Percentiles rank a stretch among this genome's conserved stretches.
Evolutionary conservation across 768 basidiomycete species (phyloP).

Genomic region (Daedaleopsis nitida): DNA sequence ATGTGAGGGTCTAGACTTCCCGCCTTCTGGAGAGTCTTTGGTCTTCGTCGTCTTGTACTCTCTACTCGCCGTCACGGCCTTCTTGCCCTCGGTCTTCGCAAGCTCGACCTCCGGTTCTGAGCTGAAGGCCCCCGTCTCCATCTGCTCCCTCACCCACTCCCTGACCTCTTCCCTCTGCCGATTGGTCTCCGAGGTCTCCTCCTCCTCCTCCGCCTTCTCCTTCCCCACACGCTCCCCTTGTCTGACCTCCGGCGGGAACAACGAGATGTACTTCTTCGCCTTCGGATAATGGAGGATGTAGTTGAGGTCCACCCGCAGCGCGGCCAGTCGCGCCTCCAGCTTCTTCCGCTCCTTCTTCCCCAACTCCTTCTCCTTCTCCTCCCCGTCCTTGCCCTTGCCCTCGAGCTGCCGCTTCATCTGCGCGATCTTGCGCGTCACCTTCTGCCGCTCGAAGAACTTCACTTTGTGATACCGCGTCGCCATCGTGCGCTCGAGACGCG

Average conservation of each 20-base stretch:
- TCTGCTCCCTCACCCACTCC: slow-evolving; percentile 55
- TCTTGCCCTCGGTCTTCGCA: slow-evolving; percentile 14
- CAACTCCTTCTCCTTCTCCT: slow-evolving; percentile 32
- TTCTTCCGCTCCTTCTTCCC: slow-evolving; percentile 38
- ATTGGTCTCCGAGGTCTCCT: slow-evolving; percentile 40
- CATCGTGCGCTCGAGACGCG: slow-evolving; percentile 69
- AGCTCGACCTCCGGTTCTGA: slow-evolving; percentile 58
- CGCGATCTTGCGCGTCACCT: slow-evolving; percentile 75
- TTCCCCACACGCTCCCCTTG: slow-evolving; percentile 21
- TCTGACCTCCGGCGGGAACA: slow-evolving; percentile 72
- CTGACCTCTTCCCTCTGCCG: slow-evolving; percentile 60
- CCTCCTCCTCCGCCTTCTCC: slow-evolving; percentile 6
- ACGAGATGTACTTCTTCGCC: slow-evolving; percentile 83
- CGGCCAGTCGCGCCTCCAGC: slow-evolving; percentile 51
- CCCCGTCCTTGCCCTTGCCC: slow-evolving; percentile 37
- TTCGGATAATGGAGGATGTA: slow-evolving; percentile 92
- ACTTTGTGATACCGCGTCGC: slow-evolving; percentile 84
- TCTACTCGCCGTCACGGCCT: not conserved
- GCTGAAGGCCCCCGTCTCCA: slow-evolving; percentile 61
- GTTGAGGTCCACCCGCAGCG: slow-evolving; percentile 85
- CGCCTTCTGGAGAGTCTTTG: not conserved
- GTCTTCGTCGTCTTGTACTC: not conserved
- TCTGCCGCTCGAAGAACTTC: slow-evolving; percentile 95
- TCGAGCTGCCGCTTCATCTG: slow-evolving; percentile 61
- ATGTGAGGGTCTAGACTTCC: not conserved